phyloP scores from a whole-genome alignment of 768 basidiomycete species.

The Phylloporus rhodoxanthus region DNA sequence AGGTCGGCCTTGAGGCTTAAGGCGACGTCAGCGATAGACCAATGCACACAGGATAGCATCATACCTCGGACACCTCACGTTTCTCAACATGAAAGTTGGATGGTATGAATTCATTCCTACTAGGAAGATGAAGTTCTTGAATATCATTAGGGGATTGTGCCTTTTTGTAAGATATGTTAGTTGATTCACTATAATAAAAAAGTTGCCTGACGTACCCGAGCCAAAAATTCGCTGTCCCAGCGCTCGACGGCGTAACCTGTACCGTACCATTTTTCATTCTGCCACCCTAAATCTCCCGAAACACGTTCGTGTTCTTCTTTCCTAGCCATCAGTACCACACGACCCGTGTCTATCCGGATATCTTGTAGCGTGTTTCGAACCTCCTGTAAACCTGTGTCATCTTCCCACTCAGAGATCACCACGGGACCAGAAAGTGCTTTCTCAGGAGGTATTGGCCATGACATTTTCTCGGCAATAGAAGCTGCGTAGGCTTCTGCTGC shows the following conservation, averaged over 20 bases:
- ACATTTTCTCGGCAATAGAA: conserved; percentile 67
- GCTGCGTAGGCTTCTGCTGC: conserved; percentile 76
- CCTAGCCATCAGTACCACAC: conserved; percentile 77
- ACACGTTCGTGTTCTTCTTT: conserved; percentile 55
- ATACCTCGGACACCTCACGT: conserved; percentile 57
- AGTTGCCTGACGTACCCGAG: conserved; percentile 35
- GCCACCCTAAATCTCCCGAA: conserved; percentile 50
- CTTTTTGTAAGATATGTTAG: conserved; percentile 32
- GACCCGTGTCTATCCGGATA: conserved; percentile 52
- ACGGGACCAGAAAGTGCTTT: conserved; percentile 65
- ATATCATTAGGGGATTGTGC: conserved; percentile 60
- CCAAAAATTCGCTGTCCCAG: conserved; percentile 58
- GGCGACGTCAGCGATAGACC: not conserved
- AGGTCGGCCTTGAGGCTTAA: conserved; percentile 69
- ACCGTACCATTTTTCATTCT: conserved; percentile 87
- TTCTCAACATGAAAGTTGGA: conserved; percentile 79
- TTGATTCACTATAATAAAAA: not conserved
- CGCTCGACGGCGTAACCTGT: conserved; percentile 78
- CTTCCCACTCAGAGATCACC: conserved; percentile 70
- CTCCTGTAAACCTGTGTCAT: conserved; percentile 41
- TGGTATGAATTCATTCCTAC: conserved; percentile 88
- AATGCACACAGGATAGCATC: conserved; percentile 4
- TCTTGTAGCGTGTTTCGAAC: conserved; percentile 57
- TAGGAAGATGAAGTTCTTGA: conserved; percentile 69
- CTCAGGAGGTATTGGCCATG: conserved; percentile 77